Conservation (phyloP, 1,284 basidiomycete genomes). For the Leccinum subspadiceum region DNA sequence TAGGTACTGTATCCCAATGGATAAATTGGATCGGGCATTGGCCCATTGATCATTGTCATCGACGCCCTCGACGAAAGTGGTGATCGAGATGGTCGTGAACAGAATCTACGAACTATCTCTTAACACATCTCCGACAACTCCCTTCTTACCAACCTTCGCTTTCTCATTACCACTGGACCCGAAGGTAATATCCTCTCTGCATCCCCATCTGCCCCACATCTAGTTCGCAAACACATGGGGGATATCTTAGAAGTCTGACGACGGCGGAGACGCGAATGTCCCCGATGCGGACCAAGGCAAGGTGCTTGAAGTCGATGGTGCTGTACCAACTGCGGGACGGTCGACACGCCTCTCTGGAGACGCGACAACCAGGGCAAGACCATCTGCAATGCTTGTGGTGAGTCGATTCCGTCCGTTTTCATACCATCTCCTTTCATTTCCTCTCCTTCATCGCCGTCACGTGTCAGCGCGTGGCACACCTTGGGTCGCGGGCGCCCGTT, state of each 20-base stretch:
- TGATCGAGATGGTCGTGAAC: too few species aligned
- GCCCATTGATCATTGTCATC: too few species aligned
- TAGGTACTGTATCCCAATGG: too few species aligned
- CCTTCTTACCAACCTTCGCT: too few species aligned
- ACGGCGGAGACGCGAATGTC: neutral
- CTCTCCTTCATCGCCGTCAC: conserved; percentile 29
- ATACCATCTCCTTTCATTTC: conserved; percentile 33
- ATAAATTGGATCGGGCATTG: too few species aligned
- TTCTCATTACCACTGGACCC: too few species aligned
- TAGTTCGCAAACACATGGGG: too few species aligned
- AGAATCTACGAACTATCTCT: too few species aligned
- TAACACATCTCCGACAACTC: too few species aligned
- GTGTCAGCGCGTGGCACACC: conserved; percentile 29
- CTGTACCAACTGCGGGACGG: conserved; percentile 72
- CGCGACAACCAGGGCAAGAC: conserved; percentile 77
- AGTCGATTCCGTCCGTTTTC: conserved; percentile 40
- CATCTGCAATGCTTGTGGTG: conserved; percentile 86
- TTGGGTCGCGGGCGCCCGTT: conserved; percentile 33
- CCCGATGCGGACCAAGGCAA: neutral
- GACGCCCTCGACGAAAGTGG: too few species aligned
- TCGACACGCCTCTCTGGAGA: conserved; percentile 79
- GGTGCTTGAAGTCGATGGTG: conserved; percentile 12
- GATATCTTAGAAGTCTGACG: neutral
- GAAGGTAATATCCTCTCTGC: too few species aligned
- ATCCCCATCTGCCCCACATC: too few species aligned